Evolutionary conservation across 495 filamentous ascomycete species (phyloP), one percentile per base, ranked within the genome.

Genomic region (Penicillium malachiteum): DNA sequence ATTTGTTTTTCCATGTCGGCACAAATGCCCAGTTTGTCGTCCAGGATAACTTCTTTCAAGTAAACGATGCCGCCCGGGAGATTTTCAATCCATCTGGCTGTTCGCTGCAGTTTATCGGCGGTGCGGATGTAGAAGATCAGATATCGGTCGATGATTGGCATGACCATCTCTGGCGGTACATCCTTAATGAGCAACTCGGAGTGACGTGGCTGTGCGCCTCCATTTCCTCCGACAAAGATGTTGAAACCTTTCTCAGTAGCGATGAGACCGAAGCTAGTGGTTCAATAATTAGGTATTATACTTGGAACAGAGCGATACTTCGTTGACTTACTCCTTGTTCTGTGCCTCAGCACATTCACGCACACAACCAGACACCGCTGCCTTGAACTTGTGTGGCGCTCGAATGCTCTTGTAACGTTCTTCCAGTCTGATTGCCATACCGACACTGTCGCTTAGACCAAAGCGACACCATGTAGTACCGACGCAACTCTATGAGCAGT

Each of bases 61-160:
- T 96, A 96, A 30, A 80, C 78, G 71, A 97, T 88, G 7, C 93
- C 93, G 32, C 91, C 92, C 0, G 93, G 93, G 0, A 96, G 78
- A 53, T 81, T 82, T 62, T 97, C 93, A 39, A 97, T 78, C 93
- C 93, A 97, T 32, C 93, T 82, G 3, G 93, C 93, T 26, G 93
- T 97, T 41, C 93, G 85, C 69, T 96, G 92, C 1, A 97, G 85
- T 66, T 92, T 95, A 76, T 97, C 93, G 40, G 92, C 93, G 0
- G 93, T 96, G 56, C 91, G 89, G 67, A 97, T 96, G 74, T 97
- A 96, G 79, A 97, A 96, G 76, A 92, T 90, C 10, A 96, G 78
- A 70, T 96, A 97, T 30, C 93, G 86, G 69, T 97, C 93, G 0
- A 97, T 77, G 35, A 96, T 89, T 10, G 91, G 88, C 18, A 96